These are phyloP conservation scores for Wallacemonas sp. DNA, from an alignment of 208 protist genomes.

Conservation along the genomic window DNA sequence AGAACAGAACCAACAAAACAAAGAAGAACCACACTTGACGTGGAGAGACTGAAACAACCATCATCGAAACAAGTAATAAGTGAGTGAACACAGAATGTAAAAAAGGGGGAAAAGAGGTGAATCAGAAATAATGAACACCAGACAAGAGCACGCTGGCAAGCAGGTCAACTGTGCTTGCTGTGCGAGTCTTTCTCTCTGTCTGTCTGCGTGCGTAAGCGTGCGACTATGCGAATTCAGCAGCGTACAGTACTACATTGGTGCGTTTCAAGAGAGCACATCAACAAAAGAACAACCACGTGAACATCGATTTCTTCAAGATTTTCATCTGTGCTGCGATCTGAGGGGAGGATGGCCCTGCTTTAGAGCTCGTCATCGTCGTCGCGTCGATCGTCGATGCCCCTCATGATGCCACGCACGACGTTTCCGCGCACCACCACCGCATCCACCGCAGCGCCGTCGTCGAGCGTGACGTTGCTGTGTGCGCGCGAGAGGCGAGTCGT, in stretches of 20 bases:
- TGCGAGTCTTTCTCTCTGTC: neutral
- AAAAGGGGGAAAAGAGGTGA: neutral
- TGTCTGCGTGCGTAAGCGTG: neutral
- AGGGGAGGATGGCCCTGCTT: no score
- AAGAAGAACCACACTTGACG: neutral
- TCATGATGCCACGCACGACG: conserved; percentile 5
- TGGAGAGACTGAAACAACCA: conserved; percentile 4
- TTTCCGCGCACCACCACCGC: conserved; percentile 6
- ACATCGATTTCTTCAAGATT: no score
- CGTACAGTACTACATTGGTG: no score
- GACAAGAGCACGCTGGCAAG: no score
- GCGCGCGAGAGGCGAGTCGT: no score
- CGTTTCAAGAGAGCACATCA: no score
- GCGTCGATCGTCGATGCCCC: neutral
- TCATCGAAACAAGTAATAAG: conserved; percentile 9
- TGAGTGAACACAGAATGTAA: no score
- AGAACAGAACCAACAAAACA: neutral
- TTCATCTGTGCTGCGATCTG: no score
- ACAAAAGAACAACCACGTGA: no score
- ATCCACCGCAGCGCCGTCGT: neutral
- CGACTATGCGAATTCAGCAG: conserved; percentile 5
- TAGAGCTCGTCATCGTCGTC: neutral
- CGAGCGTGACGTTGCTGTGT: no score
- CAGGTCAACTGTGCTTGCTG: no score
- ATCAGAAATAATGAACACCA: neutral